A percentile compares a stretch with the other conserved stretches of the same genome.
phyloP scores from a whole-genome alignment of 1,284 basidiomycete genomes.

The Trichosporon coremiiforme region DNA sequence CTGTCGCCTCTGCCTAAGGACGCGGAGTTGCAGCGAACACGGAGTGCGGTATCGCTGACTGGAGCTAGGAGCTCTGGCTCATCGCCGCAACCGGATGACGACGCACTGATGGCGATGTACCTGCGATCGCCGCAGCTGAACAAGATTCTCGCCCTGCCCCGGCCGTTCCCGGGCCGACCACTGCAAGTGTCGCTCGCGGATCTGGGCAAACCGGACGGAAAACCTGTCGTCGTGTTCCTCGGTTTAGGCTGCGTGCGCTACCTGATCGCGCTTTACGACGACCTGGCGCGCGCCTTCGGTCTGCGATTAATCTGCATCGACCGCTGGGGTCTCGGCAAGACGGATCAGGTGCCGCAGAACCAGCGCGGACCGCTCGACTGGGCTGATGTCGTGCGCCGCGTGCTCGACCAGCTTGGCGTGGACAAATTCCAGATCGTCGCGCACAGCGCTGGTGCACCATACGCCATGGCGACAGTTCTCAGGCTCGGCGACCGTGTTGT shows the following conservation, averaged over 20 bases:
- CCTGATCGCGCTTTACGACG: slow-evolving; percentile 91
- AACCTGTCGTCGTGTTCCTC: slow-evolving; percentile 85
- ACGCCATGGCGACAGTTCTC: slow-evolving; percentile 84
- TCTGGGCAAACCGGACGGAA: slow-evolving; percentile 76
- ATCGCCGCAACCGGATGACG: slow-evolving; percentile 29
- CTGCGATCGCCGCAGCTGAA: slow-evolving; percentile 82
- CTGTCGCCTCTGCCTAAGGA: not conserved
- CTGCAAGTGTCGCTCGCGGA: slow-evolving; percentile 89
- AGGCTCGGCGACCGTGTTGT: slow-evolving; percentile 71
- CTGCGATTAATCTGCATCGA: slow-evolving; percentile 92
- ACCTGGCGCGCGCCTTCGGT: slow-evolving; percentile 84
- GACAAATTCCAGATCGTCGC: slow-evolving; percentile 85
- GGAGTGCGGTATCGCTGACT: slow-evolving; percentile 17
- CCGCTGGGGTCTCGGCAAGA: slow-evolving; percentile 92
- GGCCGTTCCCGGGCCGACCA: slow-evolving; percentile 65
- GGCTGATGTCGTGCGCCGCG: slow-evolving; percentile 85
- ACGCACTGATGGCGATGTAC: slow-evolving; percentile 60
- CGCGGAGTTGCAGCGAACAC: slow-evolving; percentile 1
- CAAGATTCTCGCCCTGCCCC: slow-evolving; percentile 73
- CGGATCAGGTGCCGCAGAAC: slow-evolving; percentile 68
- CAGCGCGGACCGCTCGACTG: slow-evolving; percentile 81
- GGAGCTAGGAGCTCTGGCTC: slow-evolving; percentile 18
- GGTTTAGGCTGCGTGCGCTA: slow-evolving; percentile 93
- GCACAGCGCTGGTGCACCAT: slow-evolving; percentile 93
- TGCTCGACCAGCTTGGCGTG: slow-evolving; percentile 77